Percentiles rank a stretch among this genome's conserved stretches.
These are phyloP conservation scores for Lagenidium giganteum DNA, from an alignment of 352 stramenopile genomes.

Conservation along the genomic window DNA sequence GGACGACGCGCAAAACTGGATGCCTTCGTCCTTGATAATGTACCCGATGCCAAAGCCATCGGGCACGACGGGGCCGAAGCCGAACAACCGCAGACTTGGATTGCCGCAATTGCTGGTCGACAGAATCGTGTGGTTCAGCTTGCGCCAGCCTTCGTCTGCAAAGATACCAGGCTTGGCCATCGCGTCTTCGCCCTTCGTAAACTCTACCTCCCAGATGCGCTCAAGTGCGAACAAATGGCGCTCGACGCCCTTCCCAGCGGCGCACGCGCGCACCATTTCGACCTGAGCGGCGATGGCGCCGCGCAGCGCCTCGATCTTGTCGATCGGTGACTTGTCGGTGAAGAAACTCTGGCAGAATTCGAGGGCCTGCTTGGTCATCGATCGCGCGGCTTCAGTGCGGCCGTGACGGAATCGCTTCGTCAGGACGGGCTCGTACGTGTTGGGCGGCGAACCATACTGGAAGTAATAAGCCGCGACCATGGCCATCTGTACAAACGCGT, in stretches of 20 bases:
- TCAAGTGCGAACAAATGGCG: conserved; percentile 93
- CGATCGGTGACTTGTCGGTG: conserved; percentile 63
- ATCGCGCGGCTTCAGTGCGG: conserved; percentile 92
- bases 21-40: conserved; percentile 95
- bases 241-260: conserved; percentile 89
- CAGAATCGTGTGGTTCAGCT: conserved; percentile 93
- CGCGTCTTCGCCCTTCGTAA: conserved; percentile 25
- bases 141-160: conserved; percentile 80
- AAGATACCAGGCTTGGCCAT: conserved; percentile 78
- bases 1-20: conserved; percentile 85
- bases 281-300: conserved; percentile 85
- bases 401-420: conserved; percentile 95
- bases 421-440: conserved; percentile 94
- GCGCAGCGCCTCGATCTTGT: conserved; percentile 88
- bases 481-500: conserved; percentile 95
- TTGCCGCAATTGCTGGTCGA: conserved; percentile 97
- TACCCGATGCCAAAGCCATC: conserved; percentile 97
- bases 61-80: conserved; percentile 90
- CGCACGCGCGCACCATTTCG: conserved; percentile 85
- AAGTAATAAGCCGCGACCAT: conserved; percentile 94
- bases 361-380: conserved; percentile 88
- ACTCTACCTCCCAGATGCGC: conserved; percentile 75
- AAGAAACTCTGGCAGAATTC: conserved; percentile 89
- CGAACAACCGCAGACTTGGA: conserved; percentile 91
- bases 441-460: conserved; percentile 85